phyloP scores from a whole-genome alignment of 2,329 filamentous ascomycete genomes.

The Chaetomium globosum region DNA sequence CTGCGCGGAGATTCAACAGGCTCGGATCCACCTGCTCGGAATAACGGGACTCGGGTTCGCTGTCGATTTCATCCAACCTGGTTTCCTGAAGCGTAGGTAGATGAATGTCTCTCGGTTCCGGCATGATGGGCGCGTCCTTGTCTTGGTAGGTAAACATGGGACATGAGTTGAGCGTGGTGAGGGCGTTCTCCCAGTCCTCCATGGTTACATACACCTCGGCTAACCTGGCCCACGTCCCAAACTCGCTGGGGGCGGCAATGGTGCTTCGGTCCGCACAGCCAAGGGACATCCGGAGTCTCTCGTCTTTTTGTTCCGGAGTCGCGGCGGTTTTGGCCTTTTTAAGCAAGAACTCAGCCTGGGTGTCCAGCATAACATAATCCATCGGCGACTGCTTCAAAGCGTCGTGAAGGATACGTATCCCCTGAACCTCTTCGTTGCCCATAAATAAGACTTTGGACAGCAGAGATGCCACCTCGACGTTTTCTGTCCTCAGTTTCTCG shows the following conservation, averaged over 20 bases:
- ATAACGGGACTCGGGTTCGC: slow-evolving; percentile 78
- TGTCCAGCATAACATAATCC: slow-evolving; percentile 96
- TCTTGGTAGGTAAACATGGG: slow-evolving; percentile 99
- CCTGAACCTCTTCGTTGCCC: slow-evolving; percentile 96
- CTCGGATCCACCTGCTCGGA: slow-evolving; percentile 86
- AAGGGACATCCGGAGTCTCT: slow-evolving; percentile 79
- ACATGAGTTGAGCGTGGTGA: slow-evolving; percentile 95
- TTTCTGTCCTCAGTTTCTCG: slow-evolving; percentile 87
- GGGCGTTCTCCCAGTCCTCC: slow-evolving; percentile 94
- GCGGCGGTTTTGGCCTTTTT: slow-evolving; percentile 70
- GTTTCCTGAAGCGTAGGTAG: slow-evolving; percentile 87
- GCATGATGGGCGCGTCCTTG: slow-evolving; percentile 93
- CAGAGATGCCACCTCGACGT: slow-evolving; percentile 91
- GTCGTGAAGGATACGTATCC: slow-evolving; percentile 83
- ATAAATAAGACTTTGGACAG: slow-evolving; percentile 89
- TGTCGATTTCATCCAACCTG: slow-evolving; percentile 92
- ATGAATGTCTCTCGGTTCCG: slow-evolving; percentile 83
- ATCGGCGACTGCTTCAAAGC: slow-evolving; percentile 89
- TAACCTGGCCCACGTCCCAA: slow-evolving; percentile 91
- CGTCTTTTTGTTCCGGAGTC: slow-evolving; percentile 59
- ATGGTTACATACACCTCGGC: slow-evolving; percentile 91
- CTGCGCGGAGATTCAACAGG: slow-evolving; percentile 80
- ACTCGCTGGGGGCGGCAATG: slow-evolving; percentile 93
- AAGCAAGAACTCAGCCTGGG: slow-evolving; percentile 88
- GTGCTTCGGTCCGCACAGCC: slow-evolving; percentile 94